Percentiles rank a stretch among this genome's conserved stretches.
Conservation (phyloP, 192 early-diverging fungal species). For the Coemansia erecta region DNA sequence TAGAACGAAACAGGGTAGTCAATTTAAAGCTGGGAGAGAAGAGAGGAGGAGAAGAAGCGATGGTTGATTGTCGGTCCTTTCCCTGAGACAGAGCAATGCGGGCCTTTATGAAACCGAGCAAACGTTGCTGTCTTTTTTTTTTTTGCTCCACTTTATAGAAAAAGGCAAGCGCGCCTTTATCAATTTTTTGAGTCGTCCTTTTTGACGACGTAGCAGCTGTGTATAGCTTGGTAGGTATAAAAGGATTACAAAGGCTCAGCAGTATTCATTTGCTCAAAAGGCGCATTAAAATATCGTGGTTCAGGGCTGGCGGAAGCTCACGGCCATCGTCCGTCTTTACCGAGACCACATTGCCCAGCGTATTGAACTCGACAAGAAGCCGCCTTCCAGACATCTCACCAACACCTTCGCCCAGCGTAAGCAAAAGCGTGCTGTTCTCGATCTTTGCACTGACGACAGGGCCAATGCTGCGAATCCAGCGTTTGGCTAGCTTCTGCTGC, state of each 20-base stretch:
- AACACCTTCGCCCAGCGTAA: conserved; percentile 46
- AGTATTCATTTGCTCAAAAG: conserved; percentile 25
- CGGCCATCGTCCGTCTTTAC: conserved; percentile 47
- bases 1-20: conserved; percentile 2
- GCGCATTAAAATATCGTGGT: conserved; percentile 42
- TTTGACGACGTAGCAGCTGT: too few species aligned
- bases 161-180: too few species aligned
- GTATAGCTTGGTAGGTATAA: too few species aligned
- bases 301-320: conserved; percentile 35
- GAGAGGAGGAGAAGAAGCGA: too few species aligned
- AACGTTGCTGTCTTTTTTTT: too few species aligned
- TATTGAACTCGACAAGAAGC: conserved; percentile 42
- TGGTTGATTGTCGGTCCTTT: too few species aligned
- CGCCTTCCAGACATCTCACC: conserved; percentile 45
- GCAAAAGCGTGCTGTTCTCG: conserved; percentile 45
- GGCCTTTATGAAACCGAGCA: too few species aligned
- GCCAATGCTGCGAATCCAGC: conserved; percentile 44
- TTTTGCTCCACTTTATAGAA: too few species aligned
- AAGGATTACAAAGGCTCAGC: too few species aligned
- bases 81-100: too few species aligned
- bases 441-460: conserved; percentile 44
- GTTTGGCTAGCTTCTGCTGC: conserved; percentile 44
- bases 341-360: conserved; percentile 31
- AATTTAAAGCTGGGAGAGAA: background rate
- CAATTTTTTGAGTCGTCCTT: too few species aligned